Evolutionary conservation across 345 rosid genomes (phyloP), one percentile per base, ranked within the genome.

Genomic region (Eucalyptus virginea): DNA sequence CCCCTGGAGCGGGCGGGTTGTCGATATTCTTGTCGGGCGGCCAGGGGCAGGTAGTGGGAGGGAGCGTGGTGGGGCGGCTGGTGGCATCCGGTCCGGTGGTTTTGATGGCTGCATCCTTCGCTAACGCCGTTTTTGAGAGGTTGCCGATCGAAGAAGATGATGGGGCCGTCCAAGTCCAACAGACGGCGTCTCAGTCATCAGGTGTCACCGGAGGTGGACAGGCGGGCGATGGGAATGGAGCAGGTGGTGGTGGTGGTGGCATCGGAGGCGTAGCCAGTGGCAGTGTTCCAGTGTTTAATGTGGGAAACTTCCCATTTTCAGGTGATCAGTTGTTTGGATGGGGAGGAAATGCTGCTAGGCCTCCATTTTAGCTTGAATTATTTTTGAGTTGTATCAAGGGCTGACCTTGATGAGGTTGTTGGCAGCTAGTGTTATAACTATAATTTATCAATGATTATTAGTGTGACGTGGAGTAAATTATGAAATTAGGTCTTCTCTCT

Each of bases 31-130:
- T 96, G 91, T 91, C 98, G 0, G 98, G 98, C 6, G 97, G 94
- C 81, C 96, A 95, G 91, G 98, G 98, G 21, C 97, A 95, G 93
- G 97, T 96, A 62, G 95, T 96, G 8, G 98, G 98, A 47, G 98
- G 98, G 90, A 92, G 91, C 44, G 96, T 96, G 32, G 96, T 93
- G 62, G 97, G 95, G 11, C 96, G 95, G 2, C 92, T 96, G 67
- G 21, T 95, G 58, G 97, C 98, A 6, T 93, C 97, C 5, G 95
- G 95, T 9, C 96, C 97, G 11, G 97, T 96, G 49, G 91, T 95
- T 89, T 89, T 96, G 90, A 95, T 95, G 94, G 96, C 98, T 58
- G 97, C 98, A 30, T 95, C 97, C 14, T 96, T 96, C 90, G 91
- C 97, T 7, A 95, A 95, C 50, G 98, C 98, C 1, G 96, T 95